Evolutionary conservation across 305 asterid species (phyloP).

Genomic region (Fraxinus sp.): DNA sequence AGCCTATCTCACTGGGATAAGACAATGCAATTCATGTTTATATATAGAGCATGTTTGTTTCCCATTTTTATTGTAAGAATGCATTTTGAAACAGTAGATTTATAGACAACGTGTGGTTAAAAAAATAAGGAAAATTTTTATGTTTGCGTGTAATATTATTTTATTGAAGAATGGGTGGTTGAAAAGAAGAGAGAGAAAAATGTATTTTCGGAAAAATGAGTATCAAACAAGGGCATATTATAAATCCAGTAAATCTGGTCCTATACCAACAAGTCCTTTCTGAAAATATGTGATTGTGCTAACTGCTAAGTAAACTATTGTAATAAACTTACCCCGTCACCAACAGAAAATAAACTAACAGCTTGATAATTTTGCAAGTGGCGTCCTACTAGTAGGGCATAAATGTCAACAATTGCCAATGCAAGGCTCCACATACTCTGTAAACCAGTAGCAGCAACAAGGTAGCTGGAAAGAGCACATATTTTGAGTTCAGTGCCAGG

Average conservation of each 20-base stretch:
- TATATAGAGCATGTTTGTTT: background rate
- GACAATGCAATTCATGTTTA: background rate
- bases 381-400: conserved; percentile 92
- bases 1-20: background rate
- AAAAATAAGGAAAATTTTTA: too few species aligned
- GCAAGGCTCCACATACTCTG: conserved; percentile 94
- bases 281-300: background rate
- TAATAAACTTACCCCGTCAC: conserved; percentile 90
- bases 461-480: conserved; percentile 56
- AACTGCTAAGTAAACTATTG: background rate
- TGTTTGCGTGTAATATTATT: background rate
- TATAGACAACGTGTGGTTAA: background rate
- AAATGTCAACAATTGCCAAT: conserved; percentile 66
- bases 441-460: conserved; percentile 91
- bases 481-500: background rate
- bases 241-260: background rate
- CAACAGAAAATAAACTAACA: conserved; percentile 80
- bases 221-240: background rate
- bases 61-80: background rate
- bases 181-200: background rate
- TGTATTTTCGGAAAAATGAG: background rate
- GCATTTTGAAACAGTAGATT: background rate
- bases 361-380: conserved; percentile 65
- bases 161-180: background rate
- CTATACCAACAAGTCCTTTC: background rate